phyloP scores from a whole-genome alignment of 2,329 filamentous ascomycete species.

The Aspergillus niger region DNA sequence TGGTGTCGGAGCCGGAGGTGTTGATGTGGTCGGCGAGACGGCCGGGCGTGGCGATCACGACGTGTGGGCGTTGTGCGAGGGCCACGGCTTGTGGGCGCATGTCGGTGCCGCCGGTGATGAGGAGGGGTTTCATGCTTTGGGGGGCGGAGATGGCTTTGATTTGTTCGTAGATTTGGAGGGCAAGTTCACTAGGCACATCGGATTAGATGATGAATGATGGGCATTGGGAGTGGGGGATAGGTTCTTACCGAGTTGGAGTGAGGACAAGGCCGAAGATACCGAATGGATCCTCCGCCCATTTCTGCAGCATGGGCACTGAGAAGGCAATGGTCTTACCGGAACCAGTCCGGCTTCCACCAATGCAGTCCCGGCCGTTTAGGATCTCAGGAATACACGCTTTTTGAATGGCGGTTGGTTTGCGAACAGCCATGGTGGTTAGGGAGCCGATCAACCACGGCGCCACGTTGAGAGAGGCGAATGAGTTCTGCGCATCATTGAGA shows the following conservation, averaged over 20 bases:
- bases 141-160: slow-evolving; percentile 88
- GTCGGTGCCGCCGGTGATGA: slow-evolving; percentile 91
- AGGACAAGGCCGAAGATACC: slow-evolving; percentile 88
- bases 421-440: slow-evolving; percentile 76
- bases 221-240: background rate
- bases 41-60: slow-evolving; percentile 93
- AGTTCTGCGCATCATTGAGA: slow-evolving; percentile 51
- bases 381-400: slow-evolving; percentile 92
- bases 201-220: background rate
- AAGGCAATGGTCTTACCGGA: slow-evolving; percentile 98
- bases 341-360: slow-evolving; percentile 90
- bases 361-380: slow-evolving; percentile 85
- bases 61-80: slow-evolving; percentile 77
- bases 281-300: slow-evolving; percentile 87
- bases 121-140: slow-evolving; percentile 79
- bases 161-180: slow-evolving; percentile 94
- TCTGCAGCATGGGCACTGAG: slow-evolving; percentile 88
- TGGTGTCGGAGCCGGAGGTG: slow-evolving; percentile 87
- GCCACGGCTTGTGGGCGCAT: slow-evolving; percentile 89
- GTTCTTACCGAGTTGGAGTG: slow-evolving; percentile 73
- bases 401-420: slow-evolving; percentile 87
- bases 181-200: slow-evolving; percentile 68
- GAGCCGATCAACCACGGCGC: slow-evolving; percentile 87
- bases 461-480: slow-evolving; percentile 72
- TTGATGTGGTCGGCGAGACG: slow-evolving; percentile 91